A percentile compares a stretch with the other conserved stretches of the same genome.
Evolutionary conservation across 208 protist species (phyloP).

Genomic region (Crithidia sp.): DNA sequence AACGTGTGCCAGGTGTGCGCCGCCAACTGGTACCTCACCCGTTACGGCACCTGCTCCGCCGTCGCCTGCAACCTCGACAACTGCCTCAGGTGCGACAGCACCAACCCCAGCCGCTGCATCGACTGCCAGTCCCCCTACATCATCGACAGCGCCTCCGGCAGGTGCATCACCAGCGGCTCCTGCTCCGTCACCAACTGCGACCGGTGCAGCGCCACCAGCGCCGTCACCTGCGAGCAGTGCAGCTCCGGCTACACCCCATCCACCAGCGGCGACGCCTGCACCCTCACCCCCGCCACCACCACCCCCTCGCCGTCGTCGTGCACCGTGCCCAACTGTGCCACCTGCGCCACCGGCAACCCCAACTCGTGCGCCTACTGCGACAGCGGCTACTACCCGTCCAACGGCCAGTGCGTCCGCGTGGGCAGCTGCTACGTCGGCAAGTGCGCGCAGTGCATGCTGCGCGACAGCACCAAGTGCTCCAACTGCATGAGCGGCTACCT

Average conservation of each 20-base stretch:
- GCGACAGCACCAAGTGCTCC: too few species aligned
- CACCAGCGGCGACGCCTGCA: too few species aligned
- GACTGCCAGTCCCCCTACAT: neutral
- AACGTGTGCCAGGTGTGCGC: conserved; percentile 5
- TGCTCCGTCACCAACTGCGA: conserved; percentile 15
- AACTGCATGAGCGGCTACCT: too few species aligned
- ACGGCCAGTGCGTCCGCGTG: too few species aligned
- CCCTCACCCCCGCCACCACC: too few species aligned
- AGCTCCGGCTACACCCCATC: neutral
- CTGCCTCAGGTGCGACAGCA: conserved; percentile 7
- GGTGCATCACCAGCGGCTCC: conserved; percentile 1
- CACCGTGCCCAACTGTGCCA: neutral
- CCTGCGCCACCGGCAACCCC: neutral
- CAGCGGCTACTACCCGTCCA: neutral
- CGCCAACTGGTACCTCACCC: conserved; percentile 7
- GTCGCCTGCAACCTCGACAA: conserved; percentile 8
- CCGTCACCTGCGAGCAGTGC: conserved; percentile 3
- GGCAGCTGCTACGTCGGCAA: too few species aligned
- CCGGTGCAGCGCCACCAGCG: conserved; percentile 1
- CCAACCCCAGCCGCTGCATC: conserved; percentile 6
- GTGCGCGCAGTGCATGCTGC: too few species aligned
- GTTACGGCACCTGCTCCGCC: neutral
- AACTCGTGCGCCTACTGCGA: neutral
- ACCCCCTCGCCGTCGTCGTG: too few species aligned
- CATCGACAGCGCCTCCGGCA: conserved; percentile 4